Percentiles rank a stretch among this genome's conserved stretches.
Evolutionary conservation across 768 basidiomycete genomes (phyloP).

Genomic region (Tulasnella sp.): DNA sequence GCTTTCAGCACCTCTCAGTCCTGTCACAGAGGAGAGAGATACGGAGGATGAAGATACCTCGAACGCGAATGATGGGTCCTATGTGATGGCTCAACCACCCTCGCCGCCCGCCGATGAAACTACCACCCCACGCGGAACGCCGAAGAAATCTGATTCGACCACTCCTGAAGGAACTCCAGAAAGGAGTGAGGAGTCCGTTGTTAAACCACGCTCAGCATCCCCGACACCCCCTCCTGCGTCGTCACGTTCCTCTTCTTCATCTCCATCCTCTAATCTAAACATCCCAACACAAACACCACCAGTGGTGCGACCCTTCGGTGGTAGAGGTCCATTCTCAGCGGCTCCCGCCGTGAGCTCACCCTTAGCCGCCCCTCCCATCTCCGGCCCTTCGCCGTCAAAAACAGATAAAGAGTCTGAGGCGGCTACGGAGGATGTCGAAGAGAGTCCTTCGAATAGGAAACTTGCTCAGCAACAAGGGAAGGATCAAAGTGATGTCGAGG

Average conservation of each 20-base stretch:
- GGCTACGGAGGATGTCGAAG: too few species aligned
- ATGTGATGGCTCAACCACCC: constrained; percentile 22
- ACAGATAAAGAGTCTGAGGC: not conserved
- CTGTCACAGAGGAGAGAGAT: constrained; percentile 9
- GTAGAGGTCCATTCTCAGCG: not conserved
- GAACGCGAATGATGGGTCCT: not conserved
- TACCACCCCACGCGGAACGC: not conserved
- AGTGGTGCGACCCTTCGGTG: constrained; percentile 7
- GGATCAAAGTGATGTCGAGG: too few species aligned
- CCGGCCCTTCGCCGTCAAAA: constrained; percentile 5
- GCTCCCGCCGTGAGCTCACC: constrained; percentile 17
- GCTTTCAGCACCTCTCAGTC: not conserved
- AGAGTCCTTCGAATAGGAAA: too few species aligned
- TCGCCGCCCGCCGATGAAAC: not conserved
- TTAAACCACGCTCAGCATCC: not conserved
- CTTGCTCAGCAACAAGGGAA: too few species aligned
- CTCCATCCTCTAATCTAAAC: constrained; percentile 15
- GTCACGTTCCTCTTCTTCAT: constrained; percentile 31
- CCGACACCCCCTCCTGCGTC: not conserved
- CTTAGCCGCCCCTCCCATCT: constrained; percentile 16
- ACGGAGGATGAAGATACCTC: constrained; percentile 24
- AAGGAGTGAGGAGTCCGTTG: not conserved
- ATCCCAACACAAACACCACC: constrained; percentile 4
- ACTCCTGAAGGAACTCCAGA: constrained; percentile 26
- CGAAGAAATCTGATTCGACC: not conserved